Base-by-base conservation (phyloP, 2,329 filamentous ascomycete genomes). In the Trichophyton rubrum region DNA sequence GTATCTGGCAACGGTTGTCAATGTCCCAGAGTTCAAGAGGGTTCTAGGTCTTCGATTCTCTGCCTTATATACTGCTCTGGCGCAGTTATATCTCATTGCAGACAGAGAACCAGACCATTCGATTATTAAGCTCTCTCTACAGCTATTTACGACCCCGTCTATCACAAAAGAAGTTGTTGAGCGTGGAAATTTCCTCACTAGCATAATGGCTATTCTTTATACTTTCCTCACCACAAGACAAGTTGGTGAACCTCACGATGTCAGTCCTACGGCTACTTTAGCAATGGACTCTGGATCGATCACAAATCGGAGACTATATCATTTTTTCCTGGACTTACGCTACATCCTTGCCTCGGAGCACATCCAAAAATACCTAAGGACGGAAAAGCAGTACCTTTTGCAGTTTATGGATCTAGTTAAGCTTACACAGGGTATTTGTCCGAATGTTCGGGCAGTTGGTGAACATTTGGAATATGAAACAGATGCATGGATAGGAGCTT, bases 401-500 rank as follows among this genome's bases (percentile, higher is more conserved):
- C 95, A 99, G 69, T 99, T 97, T 73, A 78, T 99, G 51, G 95
- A 99, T 70, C 79, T 99, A 15, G 90, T 96, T 64, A 96, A 96
- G 73, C 81, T 99, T 53, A 91, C 96, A 65, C 95, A 99, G 75
- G 92, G 93, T 30, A 96, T 99, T 60, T 96, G 92, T 67, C 93
- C 93, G 1, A 99, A 97, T 68, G 80, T 91, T 53, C 83, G 95
- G 63, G 93, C 92, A 1, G 84, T 96, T 22, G 90, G 91, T 15
- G 93, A 97, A 69, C 93, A 99, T 71, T 89, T 99, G 35, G 95
- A 99, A 72, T 99, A 97, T 70, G 93, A 99, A 74, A 95, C 91
- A 1, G 95, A 99, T 74, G 88, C 90, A 20, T 99, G 93, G 93
- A 97, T 99, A 59, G 95, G 89, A 61, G 92, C 93, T 2, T 96